Evolutionary conservation across 2,329 filamentous ascomycete genomes (phyloP).

Genomic region (Cordyceps javanica): DNA sequence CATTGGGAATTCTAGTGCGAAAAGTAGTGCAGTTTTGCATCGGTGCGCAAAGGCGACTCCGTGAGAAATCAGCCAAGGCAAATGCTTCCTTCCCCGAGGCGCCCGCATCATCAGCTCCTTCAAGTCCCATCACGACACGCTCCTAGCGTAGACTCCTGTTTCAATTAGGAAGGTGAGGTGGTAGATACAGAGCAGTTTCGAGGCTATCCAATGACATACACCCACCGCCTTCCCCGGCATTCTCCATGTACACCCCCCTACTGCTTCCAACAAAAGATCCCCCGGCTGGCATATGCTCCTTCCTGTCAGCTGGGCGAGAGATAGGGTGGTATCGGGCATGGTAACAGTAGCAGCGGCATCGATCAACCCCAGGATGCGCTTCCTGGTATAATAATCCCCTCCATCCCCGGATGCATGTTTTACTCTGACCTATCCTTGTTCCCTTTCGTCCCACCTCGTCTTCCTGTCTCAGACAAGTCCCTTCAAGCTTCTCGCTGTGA

Average conservation of each 20-base stretch:
- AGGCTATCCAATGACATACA: not conserved
- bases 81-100: not conserved
- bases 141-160: not conserved
- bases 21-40: too few relatives aligned
- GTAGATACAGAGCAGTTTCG: too few relatives aligned
- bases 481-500: not conserved
- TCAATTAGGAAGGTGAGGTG: conserved; percentile 2
- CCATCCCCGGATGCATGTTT: not conserved
- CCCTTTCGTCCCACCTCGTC: not conserved
- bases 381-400: not conserved
- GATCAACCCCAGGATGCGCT: not conserved
- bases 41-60: not conserved
- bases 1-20: not conserved
- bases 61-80: conserved; percentile 5
- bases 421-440: not conserved
- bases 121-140: not conserved
- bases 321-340: conserved; percentile 1
- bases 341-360: not conserved
- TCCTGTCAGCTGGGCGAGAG: not conserved
- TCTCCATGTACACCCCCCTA: not conserved
- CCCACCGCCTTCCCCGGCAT: not conserved
- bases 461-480: not conserved
- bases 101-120: not conserved
- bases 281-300: not conserved
- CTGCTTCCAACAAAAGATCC: not conserved